Conservation (phyloP, 1,139 yeast species). For the Diutina rugosa region DNA sequence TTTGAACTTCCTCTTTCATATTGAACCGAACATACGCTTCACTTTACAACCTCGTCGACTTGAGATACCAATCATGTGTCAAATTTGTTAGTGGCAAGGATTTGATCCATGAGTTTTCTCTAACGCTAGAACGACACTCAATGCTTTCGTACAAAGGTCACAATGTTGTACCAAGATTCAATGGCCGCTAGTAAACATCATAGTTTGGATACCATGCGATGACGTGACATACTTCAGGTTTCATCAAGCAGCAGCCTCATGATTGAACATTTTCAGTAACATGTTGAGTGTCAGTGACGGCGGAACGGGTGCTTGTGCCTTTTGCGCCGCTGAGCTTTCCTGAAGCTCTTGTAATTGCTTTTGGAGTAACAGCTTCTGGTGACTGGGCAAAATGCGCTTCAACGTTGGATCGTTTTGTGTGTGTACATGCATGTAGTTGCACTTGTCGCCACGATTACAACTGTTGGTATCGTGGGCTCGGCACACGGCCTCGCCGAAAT, state of each 20-base stretch:
- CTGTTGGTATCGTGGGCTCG: constrained; percentile 46
- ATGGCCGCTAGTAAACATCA: too few relatives aligned
- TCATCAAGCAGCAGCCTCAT: neutral
- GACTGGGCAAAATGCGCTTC: constrained; percentile 17
- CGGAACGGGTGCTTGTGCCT: neutral
- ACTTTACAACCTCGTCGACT: too few relatives aligned
- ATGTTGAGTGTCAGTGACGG: neutral
- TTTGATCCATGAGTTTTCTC: too few relatives aligned
- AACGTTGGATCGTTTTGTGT: constrained; percentile 8
- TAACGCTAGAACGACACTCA: too few relatives aligned
- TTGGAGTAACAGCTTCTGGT: constrained; percentile 10
- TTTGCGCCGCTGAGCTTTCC: neutral
- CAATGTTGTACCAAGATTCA: too few relatives aligned
- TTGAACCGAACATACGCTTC: too few relatives aligned
- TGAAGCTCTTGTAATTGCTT: neutral
- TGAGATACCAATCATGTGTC: too few relatives aligned
- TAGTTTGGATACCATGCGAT: too few relatives aligned
- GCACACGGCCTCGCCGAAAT: constrained; percentile 66
- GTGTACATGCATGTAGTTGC: constrained; percentile 79
- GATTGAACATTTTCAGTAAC: neutral
- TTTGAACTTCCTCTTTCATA: too few relatives aligned
- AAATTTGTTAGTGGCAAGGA: too few relatives aligned
- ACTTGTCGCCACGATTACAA: constrained; percentile 69
- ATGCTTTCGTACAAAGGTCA: too few relatives aligned
- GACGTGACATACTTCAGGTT: neutral